Evolutionary conservation across 805 yeast species (phyloP), one percentile per base, ranked within the genome.

Genomic region (Candida ipomoeae): DNA sequence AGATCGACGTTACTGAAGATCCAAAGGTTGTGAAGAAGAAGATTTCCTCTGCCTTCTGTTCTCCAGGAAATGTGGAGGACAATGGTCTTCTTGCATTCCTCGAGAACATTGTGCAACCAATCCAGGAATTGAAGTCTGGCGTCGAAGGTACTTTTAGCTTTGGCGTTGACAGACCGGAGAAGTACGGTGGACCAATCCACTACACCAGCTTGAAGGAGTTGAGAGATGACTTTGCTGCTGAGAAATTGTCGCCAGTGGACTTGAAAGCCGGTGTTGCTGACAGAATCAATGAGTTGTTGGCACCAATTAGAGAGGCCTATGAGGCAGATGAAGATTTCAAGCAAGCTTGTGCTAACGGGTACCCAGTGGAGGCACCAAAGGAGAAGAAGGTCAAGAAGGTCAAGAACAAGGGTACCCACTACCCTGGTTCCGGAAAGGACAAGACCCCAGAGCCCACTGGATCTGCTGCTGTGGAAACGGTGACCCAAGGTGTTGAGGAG

Each of bases 161-260:
- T 71, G 74, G 69, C 66, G 82, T 94, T 59, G 82, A 86, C 62
- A 86, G 99, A 72, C 97, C 97, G 44, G 99, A 94, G 68, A 85
- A 94, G 71, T 94, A 89, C 68, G 99, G 99, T 59, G 99, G 99
- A 46, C 85, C 96, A 58, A 77, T 94, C 51, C 75, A 84, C 44
- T 94, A 82, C 79, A 65, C 64, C 39, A 75, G 87, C 17, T 74
- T 89, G 58, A 90, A 81, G 17, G 79, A 81, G 36, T 74, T 94
- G 62, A 85, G 85, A 65, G 71, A 72, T 35, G 96, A 86, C 59
- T 94, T 78, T 71, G 84, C 79, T 41, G 77, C 79, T 31, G 87
- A 86, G 66, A 81, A 81, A 65, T 79, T 94, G 61, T 80, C 94
- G 35, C 98, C 99, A 31, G 94, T 89, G 31, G 99, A 94, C 69